These are phyloP conservation scores for Aureobasidium sp. DNA, from an alignment of 2,329 filamentous ascomycete species.

Conservation along the genomic window DNA sequence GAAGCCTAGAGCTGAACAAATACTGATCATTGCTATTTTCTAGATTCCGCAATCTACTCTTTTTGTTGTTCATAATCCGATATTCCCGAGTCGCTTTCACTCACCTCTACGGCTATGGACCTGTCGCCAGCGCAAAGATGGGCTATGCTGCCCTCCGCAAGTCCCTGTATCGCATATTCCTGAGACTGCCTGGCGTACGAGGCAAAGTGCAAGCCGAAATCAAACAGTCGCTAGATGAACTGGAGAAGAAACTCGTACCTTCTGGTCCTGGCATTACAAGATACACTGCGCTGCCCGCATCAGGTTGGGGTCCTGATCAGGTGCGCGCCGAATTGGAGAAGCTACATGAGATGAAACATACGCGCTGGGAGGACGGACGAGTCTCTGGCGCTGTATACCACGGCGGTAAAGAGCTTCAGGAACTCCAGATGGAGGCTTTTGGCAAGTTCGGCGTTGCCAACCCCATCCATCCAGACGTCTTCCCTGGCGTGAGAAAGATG, in stretches of 20 bases:
- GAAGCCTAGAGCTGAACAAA: neutral
- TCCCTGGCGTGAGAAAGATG: constrained; percentile 97
- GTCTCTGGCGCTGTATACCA: constrained; percentile 96
- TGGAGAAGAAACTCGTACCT: constrained; percentile 78
- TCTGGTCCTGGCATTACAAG: constrained; percentile 62
- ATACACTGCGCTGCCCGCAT: constrained; percentile 69
- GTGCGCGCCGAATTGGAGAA: constrained; percentile 72
- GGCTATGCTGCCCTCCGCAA: constrained; percentile 66
- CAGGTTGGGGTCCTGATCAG: constrained; percentile 74
- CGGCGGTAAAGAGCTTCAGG: constrained; percentile 72
- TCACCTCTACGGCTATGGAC: constrained; percentile 80
- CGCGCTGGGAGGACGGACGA: constrained; percentile 89
- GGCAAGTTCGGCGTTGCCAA: constrained; percentile 92
- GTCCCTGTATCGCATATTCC: constrained; percentile 74
- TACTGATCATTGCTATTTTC: neutral
- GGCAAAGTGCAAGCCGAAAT: constrained; percentile 80
- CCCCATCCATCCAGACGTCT: constrained; percentile 96
- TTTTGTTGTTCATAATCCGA: constrained; percentile 79
- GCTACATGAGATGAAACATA: constrained; percentile 82
- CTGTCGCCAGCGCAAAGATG: constrained; percentile 70
- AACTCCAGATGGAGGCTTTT: constrained; percentile 87
- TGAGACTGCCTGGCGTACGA: constrained; percentile 79
- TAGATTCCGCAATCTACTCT: constrained; percentile 79
- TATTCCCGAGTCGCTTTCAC: constrained; percentile 73
- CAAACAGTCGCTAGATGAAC: constrained; percentile 66